These are phyloP conservation scores for Russula emetica DNA, from an alignment of 768 basidiomycete species.

Conservation along the genomic window DNA sequence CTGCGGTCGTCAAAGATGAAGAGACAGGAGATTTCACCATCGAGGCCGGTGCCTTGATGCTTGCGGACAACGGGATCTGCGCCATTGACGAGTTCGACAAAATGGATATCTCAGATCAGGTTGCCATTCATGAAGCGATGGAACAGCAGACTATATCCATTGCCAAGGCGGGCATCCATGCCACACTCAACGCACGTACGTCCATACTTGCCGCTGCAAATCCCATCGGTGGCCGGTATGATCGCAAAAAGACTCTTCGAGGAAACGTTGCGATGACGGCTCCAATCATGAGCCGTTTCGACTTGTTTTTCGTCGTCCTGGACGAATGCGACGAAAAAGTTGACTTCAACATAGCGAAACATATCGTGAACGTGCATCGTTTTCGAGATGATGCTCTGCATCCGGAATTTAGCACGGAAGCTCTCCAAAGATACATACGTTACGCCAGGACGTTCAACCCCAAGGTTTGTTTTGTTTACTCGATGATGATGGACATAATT, in stretches of 20 bases:
- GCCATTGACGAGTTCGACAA: conserved; percentile 99
- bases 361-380: conserved; percentile 96
- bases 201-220: conserved; percentile 98
- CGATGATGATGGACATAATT: not conserved
- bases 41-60: conserved; percentile 98
- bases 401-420: conserved; percentile 96
- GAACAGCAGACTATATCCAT: conserved; percentile 99
- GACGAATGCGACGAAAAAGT: conserved; percentile 94
- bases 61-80: conserved; percentile 98
- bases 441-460: conserved; percentile 98
- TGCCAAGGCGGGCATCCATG: conserved; percentile 98
- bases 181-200: conserved; percentile 95
- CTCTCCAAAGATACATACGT: conserved; percentile 92
- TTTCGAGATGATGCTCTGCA: conserved; percentile 92
- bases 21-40: conserved; percentile 99
- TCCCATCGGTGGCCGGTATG: conserved; percentile 94
- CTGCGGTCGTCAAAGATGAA: conserved; percentile 97
- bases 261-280: conserved; percentile 97
- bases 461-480: conserved; percentile 51
- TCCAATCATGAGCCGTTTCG: conserved; percentile 98
- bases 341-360: conserved; percentile 89
- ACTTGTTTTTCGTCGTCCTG: conserved; percentile 95
- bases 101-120: conserved; percentile 98
- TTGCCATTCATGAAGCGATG: conserved; percentile 99
- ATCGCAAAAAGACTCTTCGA: conserved; percentile 85